Percentiles rank a stretch among this genome's conserved stretches.
Evolutionary conservation across 2,329 filamentous ascomycete genomes (phyloP).

Genomic region (Pyrenophora tritici-repentis): DNA sequence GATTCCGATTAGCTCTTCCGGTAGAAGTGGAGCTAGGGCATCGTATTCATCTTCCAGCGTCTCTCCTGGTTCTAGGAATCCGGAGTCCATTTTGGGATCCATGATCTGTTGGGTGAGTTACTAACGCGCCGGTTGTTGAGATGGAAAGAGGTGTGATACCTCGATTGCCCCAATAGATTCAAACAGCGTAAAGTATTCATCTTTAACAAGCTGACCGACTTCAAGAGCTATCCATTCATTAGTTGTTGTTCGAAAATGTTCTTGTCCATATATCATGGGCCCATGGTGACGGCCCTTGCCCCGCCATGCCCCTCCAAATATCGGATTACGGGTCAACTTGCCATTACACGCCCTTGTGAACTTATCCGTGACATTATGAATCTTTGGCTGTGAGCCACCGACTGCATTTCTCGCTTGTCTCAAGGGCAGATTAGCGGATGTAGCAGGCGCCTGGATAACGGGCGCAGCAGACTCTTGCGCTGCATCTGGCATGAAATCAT

Average conservation of each 20-base stretch:
- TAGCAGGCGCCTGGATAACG: constrained; percentile 19
- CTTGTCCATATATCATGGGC: too few species aligned
- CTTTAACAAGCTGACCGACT: constrained; percentile 86
- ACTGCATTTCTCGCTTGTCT: constrained; percentile 34
- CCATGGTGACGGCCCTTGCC: constrained; percentile 2
- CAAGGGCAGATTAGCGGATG: constrained; percentile 34
- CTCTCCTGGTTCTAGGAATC: constrained; percentile 76
- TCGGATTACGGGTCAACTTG: constrained; percentile 36
- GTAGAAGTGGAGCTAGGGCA: constrained; percentile 67
- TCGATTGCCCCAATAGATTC: constrained; percentile 89
- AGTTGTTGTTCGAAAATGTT: constrained; percentile 10
- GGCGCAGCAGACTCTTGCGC: constrained; percentile 18
- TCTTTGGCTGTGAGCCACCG: constrained; percentile 40
- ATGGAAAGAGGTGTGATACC: constrained; percentile 41
- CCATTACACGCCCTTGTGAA: constrained; percentile 59
- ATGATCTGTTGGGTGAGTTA: constrained; percentile 71
- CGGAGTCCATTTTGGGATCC: constrained; percentile 99
- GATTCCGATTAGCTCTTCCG: constrained; percentile 84
- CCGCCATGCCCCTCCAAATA: constrained; percentile 21
- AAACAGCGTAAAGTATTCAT: constrained; percentile 91
- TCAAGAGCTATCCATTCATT: constrained; percentile 63
- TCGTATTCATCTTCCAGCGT: constrained; percentile 85
- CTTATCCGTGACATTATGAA: constrained; percentile 61
- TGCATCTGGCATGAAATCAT: constrained; percentile 21
- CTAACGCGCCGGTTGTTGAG: neutral